Conservation (phyloP, 2,329 filamentous ascomycete genomes). For the Neodidymelliopsis sp. region DNA sequence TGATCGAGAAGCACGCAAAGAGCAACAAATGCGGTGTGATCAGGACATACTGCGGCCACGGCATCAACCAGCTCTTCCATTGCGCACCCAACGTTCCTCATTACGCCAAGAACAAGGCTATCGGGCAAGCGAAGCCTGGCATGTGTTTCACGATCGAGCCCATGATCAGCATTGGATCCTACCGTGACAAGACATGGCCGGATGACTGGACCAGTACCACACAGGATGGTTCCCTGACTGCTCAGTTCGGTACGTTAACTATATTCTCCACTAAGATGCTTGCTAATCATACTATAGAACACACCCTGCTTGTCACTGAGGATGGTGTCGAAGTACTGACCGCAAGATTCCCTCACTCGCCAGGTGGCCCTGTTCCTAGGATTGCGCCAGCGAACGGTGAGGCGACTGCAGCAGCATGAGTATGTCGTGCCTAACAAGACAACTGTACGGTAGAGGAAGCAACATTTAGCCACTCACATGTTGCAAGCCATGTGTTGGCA, state of each 20-base stretch:
- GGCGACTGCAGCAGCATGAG: constrained; percentile 27
- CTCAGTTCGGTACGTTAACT: constrained; percentile 79
- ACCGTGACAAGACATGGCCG: constrained; percentile 94
- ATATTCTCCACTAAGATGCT: too few species aligned
- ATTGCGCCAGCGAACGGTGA: constrained; percentile 49
- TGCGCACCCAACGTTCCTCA: constrained; percentile 93
- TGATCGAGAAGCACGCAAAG: constrained; percentile 96
- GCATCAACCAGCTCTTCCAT: constrained; percentile 93
- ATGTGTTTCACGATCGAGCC: constrained; percentile 99
- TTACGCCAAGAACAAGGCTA: constrained; percentile 98
- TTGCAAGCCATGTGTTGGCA: not conserved
- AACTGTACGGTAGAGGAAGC: not conserved
- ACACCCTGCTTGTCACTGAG: constrained; percentile 83
- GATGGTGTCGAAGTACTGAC: constrained; percentile 83
- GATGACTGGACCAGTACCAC: constrained; percentile 99
- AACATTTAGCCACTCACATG: not conserved
- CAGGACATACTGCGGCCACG: constrained; percentile 94
- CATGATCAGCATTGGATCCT: constrained; percentile 93
- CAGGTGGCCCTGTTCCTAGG: constrained; percentile 74
- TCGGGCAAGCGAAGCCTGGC: constrained; percentile 90
- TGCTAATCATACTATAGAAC: constrained; percentile 61
- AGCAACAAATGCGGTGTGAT: constrained; percentile 85
- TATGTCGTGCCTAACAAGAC: not conserved
- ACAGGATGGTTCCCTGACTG: constrained; percentile 84
- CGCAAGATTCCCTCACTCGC: constrained; percentile 74